Base-by-base conservation (phyloP, 129 eudicot species). In the Gnaphalium uliginosum region DNA sequence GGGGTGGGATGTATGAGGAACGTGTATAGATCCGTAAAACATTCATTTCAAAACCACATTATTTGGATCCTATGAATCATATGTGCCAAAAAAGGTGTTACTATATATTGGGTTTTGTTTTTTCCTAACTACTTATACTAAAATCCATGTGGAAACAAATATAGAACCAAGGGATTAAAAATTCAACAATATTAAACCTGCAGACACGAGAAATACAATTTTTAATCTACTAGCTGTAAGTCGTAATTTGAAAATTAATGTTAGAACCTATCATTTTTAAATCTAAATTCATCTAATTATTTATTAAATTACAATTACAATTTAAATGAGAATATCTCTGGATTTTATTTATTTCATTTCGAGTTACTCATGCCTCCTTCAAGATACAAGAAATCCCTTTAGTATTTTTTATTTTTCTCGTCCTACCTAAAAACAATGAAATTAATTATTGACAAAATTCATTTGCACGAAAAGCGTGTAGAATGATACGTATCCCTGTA, bases 21-120 rank as follows among this genome's bases (percentile, higher is more conserved):
- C 82, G 70, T 78, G 82, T 14, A 32, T 70, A 26, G 82, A 78
- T 78, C 82, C 82, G 82, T 61, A 78, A 69, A 78, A 62, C 43
- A 8, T 30, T n/a, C 13, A 23, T 46, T 33, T 23, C 41, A 46
- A 46, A 14, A 35, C 76, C 48, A 65, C 57, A 53, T 26, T 33
- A 48, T 59, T 32, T 62, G 77, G 30, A 78, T 71, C 22, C 4
- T 5, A 10, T 43, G 3, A 11, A 46, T 46, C 4, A 43, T 43
- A 43, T 13, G 2, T 11, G 51, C 13, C 11, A 37, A 37, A 37
- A 9, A 37, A 8, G 23, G 2, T 18, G 65, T 22, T 22, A 21
- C 2, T 59, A n/a, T n/a, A n/a, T n/a, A n/a, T 64, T 62, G 2
- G 18, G 35, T 10, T 62, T 61, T 25, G 41, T 62, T 18, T 62